phyloP scores from a whole-genome alignment of 495 filamentous ascomycete species.

The Annulohypoxylon bovei region DNA sequence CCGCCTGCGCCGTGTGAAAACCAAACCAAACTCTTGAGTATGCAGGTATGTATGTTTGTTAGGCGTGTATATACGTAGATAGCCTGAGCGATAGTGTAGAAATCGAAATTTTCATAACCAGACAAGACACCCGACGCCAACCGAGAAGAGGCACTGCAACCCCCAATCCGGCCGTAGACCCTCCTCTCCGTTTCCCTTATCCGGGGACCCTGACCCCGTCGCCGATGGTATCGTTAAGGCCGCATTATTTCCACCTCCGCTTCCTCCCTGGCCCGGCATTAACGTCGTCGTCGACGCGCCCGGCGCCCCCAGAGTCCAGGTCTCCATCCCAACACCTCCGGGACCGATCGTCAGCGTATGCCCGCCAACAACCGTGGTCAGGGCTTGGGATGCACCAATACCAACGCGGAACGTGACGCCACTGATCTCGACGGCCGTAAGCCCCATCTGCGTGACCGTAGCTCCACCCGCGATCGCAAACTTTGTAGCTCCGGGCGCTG shows the following conservation, averaged over 20 bases:
- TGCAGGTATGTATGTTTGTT: neutral
- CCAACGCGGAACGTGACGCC: conserved; percentile 57
- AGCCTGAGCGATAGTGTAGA: conserved; percentile 14
- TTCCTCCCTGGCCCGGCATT: conserved; percentile 33
- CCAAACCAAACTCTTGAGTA: neutral
- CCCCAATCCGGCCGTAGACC: conserved; percentile 11
- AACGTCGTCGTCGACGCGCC: conserved; percentile 56
- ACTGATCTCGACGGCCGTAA: conserved; percentile 60
- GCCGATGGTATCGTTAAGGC: conserved; percentile 34
- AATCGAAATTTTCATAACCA: conserved; percentile 9
- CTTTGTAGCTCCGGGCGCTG: conserved; percentile 48
- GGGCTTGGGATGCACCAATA: conserved; percentile 43
- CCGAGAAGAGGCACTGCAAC: conserved; percentile 19
- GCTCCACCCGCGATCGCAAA: conserved; percentile 59
- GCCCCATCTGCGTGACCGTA: conserved; percentile 58
- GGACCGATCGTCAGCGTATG: conserved; percentile 57
- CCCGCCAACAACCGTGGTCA: conserved; percentile 55
- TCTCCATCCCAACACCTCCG: conserved; percentile 54
- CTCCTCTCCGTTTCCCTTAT: conserved; percentile 4
- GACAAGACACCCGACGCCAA: conserved; percentile 41
- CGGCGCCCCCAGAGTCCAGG: conserved; percentile 54
- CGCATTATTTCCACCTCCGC: conserved; percentile 16
- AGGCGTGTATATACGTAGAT: neutral
- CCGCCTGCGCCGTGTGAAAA: conserved; percentile 24
- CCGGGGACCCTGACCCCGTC: conserved; percentile 22